phyloP scores from a whole-genome alignment of 176 grass and related monocot species.

The Urochloa ruziziensis region DNA sequence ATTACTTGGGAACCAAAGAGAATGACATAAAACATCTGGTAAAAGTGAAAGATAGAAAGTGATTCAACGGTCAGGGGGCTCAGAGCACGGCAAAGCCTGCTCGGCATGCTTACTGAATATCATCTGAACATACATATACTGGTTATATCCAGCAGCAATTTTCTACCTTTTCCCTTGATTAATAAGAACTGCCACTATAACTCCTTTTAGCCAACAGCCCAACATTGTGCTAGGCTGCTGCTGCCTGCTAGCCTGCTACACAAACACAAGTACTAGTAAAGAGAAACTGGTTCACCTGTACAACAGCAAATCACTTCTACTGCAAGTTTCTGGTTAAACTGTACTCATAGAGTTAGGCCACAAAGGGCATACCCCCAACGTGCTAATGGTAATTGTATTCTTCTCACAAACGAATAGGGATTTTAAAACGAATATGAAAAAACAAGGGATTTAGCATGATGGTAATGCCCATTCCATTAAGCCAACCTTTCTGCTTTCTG shows the following conservation, averaged over 20 bases:
- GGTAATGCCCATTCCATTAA: constrained; percentile 19
- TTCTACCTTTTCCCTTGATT: neutral
- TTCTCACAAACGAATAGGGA: neutral
- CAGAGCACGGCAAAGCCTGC: neutral
- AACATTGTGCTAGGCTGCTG: neutral
- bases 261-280: no score
- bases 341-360: neutral
- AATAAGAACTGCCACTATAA: neutral
- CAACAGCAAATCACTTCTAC: neutral
- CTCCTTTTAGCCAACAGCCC: neutral
- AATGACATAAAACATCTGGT: constrained; percentile 5
- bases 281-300: neutral
- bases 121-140: neutral
- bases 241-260: neutral
- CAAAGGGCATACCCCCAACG: neutral
- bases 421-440: neutral
- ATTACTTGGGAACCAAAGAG: neutral
- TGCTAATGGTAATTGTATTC: neutral
- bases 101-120: neutral
- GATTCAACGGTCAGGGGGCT: neutral
- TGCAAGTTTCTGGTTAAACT: neutral
- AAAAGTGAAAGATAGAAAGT: neutral
- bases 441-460: neutral
- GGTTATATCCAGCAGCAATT: neutral
- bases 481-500: constrained; percentile 10